Conservation (phyloP, 2,329 filamentous ascomycete genomes). For the Fusarium oxysporum region DNA sequence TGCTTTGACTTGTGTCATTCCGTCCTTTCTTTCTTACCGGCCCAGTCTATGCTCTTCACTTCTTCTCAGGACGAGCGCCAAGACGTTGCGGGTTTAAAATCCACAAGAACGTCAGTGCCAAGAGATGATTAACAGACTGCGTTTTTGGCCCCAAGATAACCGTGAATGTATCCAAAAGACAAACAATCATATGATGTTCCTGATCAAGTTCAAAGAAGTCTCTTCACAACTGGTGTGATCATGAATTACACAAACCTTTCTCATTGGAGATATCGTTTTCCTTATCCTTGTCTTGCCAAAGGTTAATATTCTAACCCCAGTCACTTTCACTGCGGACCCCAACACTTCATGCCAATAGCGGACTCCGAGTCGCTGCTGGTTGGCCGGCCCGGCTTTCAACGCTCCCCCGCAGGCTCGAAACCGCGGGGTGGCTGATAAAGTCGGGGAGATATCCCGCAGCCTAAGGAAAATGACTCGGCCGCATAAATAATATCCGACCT, state of each 20-base stretch:
- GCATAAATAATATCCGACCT: background rate
- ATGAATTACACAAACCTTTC: background rate
- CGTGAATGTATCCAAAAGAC: background rate
- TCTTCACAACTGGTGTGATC: background rate
- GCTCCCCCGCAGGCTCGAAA: slow-evolving; percentile 30
- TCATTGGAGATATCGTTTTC: background rate
- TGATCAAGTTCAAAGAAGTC: background rate
- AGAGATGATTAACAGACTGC: background rate
- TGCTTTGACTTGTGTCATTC: background rate
- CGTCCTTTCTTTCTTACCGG: background rate
- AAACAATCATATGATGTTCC: background rate
- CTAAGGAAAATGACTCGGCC: slow-evolving; percentile 1
- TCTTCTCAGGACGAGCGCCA: background rate
- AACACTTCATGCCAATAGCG: slow-evolving; percentile 32
- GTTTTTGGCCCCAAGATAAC: background rate
- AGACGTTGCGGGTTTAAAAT: slow-evolving; percentile 3
- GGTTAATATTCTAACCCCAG: slow-evolving; percentile 2
- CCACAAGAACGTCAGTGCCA: slow-evolving; percentile 14
- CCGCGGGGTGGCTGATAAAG: slow-evolving; percentile 43
- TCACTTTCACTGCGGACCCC: background rate
- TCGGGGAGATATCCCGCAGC: slow-evolving; percentile 3
- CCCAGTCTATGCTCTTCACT: background rate
- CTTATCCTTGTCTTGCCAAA: slow-evolving; percentile 15
- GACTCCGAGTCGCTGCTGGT: slow-evolving; percentile 13
- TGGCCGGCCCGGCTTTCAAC: slow-evolving; percentile 16